Evolutionary conservation across 1,284 basidiomycete species (phyloP), one percentile per base, ranked within the genome.

Genomic region (Athelia psychrophila): DNA sequence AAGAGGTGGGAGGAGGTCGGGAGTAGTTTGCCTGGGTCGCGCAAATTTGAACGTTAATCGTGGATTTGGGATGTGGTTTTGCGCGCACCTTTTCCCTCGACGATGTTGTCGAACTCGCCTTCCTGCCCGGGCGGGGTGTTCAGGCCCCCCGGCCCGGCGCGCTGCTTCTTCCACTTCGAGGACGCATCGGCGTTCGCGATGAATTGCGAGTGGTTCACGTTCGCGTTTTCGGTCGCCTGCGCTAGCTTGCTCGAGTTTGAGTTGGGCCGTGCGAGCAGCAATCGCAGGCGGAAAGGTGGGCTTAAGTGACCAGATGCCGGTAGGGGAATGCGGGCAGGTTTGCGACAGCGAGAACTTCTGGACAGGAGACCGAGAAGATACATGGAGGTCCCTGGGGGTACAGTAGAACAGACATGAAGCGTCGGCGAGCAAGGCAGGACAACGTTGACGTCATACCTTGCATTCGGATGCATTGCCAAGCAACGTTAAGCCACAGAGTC

Each of bases 1-100:
- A 86, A 84, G 13, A 86, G 64, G 59, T 85, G 84, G 0, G 81
- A 82, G 0, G 78, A 75, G 0, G 84, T 88, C 1, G 83, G 80
- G 2, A 77, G 74, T 2, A 86, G 66, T 65, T 82, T 83, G 15
- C 83, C 83, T 79, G 62, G 49, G 8, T 23, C 48, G 54, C 18
- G 45, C 32, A 32, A 48, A 54, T 16, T 46, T 19, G 6, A 16
- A 10, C 15, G 36, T 24, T 36, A 35, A 24, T 4, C 25, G 10
- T 22, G 42, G 22, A 27, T 30, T 13, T 22, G 27, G 35, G 10
- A 48, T 13, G 15, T 23, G 9, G 36, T 24, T 27, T 15, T 23
- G 35, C 20, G 54, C 49, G 27, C 53, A 71, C 72, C 69, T 61
- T 61, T 66, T 8, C 60, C 66, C 27, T 69, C 61, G n/a, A 54